phyloP scores from a whole-genome alignment of 371 early-diverging fungal species.

The Dinochytrium kinnereticum region DNA sequence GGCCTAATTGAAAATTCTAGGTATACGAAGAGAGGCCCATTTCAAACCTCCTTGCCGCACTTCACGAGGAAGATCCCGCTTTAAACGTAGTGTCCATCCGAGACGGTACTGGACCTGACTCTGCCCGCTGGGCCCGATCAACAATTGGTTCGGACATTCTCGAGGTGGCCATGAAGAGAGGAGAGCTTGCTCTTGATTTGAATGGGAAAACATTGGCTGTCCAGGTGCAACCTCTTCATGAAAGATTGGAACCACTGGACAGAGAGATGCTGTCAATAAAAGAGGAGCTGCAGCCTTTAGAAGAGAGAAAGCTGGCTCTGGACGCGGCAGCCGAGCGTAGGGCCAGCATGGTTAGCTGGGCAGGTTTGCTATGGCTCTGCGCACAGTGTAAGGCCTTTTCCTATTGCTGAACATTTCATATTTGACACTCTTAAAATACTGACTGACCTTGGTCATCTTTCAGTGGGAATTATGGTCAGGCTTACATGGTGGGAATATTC shows the following conservation, averaged over 20 bases:
- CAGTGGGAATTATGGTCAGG: neutral
- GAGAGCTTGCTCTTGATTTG: constrained; percentile 1
- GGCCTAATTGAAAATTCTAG: neutral
- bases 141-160: constrained; percentile 4
- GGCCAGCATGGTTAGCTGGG: neutral
- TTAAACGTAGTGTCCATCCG: neutral
- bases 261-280: neutral
- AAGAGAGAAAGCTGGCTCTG: neutral
- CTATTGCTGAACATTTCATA: neutral
- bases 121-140: constrained; percentile 1
- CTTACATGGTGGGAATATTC: constrained; percentile 11
- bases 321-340: neutral
- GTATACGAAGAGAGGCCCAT: neutral
- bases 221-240: neutral
- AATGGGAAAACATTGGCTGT: neutral
- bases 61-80: neutral
- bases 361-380: neutral
- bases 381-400: neutral
- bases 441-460: no score
- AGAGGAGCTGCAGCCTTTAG: neutral
- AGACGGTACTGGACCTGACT: neutral
- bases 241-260: neutral
- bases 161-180: constrained; percentile 6
- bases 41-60: neutral
- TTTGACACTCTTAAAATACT: no score